Conservation (phyloP, 2,329 filamentous ascomycete species). For the Aspergillus sergii region DNA sequence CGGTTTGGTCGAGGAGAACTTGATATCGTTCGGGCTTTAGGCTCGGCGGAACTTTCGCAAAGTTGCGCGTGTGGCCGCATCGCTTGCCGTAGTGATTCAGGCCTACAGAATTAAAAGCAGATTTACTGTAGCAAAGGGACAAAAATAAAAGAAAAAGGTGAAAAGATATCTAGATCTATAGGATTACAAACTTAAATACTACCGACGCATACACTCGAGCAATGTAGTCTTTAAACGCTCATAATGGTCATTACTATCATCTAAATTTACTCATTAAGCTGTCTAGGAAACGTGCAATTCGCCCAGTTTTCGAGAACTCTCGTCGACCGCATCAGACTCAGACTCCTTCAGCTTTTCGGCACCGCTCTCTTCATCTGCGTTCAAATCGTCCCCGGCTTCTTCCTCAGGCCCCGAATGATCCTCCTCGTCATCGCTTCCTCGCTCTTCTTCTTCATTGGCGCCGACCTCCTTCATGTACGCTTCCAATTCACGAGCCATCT, state of each 20-base stretch:
- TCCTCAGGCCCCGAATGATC: slow-evolving; percentile 36
- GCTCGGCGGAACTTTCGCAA: slow-evolving; percentile 33
- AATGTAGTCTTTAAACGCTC: slow-evolving; percentile 1
- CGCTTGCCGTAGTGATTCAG: slow-evolving; percentile 30
- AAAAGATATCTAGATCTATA: neutral
- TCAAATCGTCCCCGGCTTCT: slow-evolving; percentile 33
- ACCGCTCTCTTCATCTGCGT: slow-evolving; percentile 1
- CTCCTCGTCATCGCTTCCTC: slow-evolving; percentile 40
- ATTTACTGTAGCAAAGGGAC: neutral
- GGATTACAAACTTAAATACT: neutral
- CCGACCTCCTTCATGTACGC: slow-evolving; percentile 78
- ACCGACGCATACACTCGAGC: neutral
- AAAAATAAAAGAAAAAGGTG: neutral
- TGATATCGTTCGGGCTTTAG: slow-evolving; percentile 9
- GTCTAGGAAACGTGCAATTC: slow-evolving; percentile 36
- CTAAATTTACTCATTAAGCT: slow-evolving; percentile 17
- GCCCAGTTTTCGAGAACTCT: slow-evolving; percentile 34
- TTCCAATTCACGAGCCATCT: slow-evolving; percentile 94
- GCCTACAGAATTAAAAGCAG: neutral
- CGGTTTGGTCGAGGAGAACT: slow-evolving; percentile 8
- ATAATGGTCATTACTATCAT: slow-evolving; percentile 31
- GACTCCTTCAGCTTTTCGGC: slow-evolving; percentile 6
- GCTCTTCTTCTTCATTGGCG: slow-evolving; percentile 53
- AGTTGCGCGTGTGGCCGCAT: slow-evolving; percentile 41
- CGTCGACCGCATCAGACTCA: slow-evolving; percentile 20